Base-by-base conservation (phyloP, 352 stramenopile species). In the Globisporangium emineosum region DNA sequence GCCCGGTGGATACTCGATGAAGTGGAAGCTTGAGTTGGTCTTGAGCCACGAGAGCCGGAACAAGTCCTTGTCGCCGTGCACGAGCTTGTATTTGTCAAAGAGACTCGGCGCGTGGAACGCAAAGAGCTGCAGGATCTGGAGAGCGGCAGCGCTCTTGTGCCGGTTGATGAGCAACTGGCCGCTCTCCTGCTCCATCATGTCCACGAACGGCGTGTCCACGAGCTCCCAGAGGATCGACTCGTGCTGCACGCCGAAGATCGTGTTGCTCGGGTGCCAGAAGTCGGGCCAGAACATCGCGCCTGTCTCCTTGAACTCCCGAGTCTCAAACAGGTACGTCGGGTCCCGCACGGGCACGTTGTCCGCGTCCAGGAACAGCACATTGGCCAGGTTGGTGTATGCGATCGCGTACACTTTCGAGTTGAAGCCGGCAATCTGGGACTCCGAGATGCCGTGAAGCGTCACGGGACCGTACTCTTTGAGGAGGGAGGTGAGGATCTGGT, bases 171-270 rank as follows among this genome's bases (percentile, higher is more conserved):
- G 60, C 13, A 90, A 25, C 51, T 90, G 81, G 0, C 79, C 81
- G 40, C 78, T 88, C 47, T 90, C 81, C 66, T 90, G 81, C 60
- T 90, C 79, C 49, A 89, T 88, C 79, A 86, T 88, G 68, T 85
- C 68, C n/a, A 88, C 71, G 42, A 72, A 84, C 9, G 64, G 54
- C 49, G 78, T 68, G 25, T 60, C 72, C 1, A 85, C 66, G 42
- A 87, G 58, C 50, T 81, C 60, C 79, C 79, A 89, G n/a, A 89
- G 59, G 47, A 86, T 47, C 37, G 72, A 85, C 5, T 69, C 21
- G 17, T 72, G 67, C 60, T 82, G 62, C 33, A 89, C 75, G 49
- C 80, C 80, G 60, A 89, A 89, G 45, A 87, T 86, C 9, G 77
- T 83, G 64, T 87, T 66, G 19, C 45, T 64, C n/a, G 76, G 73